Percentiles rank a stretch among this genome's conserved stretches.
Conservation (phyloP, 768 basidiomycete genomes). For the Pleurotus tuber-regium region DNA sequence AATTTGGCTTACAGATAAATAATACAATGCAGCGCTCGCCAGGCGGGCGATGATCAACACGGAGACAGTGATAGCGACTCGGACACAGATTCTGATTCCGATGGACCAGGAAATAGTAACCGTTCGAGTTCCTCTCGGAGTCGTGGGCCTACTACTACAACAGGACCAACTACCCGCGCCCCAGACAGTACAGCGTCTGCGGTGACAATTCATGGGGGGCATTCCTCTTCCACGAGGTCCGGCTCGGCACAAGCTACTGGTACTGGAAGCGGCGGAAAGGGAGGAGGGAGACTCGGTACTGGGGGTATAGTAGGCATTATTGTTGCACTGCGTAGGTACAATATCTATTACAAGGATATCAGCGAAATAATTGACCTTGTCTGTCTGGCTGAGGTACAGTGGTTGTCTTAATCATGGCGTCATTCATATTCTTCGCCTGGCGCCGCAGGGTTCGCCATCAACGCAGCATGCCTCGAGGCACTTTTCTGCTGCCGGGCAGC, state of each 20-base stretch:
- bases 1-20: no score
- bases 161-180: conserved; percentile 11
- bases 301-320: conserved; percentile 21
- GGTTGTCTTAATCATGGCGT: neutral
- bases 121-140: conserved; percentile 13
- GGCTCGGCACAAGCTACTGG: neutral
- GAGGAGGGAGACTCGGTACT: conserved; percentile 12
- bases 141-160: conserved; percentile 4
- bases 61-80: conserved; percentile 15
- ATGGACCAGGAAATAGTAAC: conserved; percentile 14
- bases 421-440: conserved; percentile 7
- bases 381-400: conserved; percentile 6
- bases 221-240: neutral
- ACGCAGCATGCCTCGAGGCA: conserved; percentile 1
- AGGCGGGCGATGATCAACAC: conserved; percentile 6
- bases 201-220: conserved; percentile 3
- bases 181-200: conserved; percentile 1
- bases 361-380: conserved; percentile 3
- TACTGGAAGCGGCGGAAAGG: neutral
- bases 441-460: conserved; percentile 4
- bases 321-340: conserved; percentile 16
- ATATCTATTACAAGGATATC: neutral
- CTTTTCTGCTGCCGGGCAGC: neutral
- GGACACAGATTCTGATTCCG: conserved; percentile 13
- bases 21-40: neutral